Evolutionary conservation across 2,329 filamentous ascomycete genomes (phyloP), one percentile per base, ranked within the genome.

Genomic region (Elsinoe australis): DNA sequence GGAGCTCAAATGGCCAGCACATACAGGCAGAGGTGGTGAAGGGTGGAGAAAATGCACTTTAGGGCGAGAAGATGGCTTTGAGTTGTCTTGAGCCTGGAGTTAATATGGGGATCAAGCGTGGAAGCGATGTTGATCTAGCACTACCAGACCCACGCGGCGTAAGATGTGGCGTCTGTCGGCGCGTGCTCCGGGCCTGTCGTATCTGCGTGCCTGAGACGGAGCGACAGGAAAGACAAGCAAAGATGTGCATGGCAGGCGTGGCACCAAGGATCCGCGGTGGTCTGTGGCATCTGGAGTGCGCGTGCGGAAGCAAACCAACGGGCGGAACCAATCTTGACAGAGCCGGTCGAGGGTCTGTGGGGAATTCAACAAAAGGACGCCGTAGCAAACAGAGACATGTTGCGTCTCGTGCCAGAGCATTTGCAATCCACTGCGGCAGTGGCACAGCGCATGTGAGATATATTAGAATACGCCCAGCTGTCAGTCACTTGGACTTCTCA

Each of bases 161-260:
- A 28, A 10, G 38, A n/a, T n/a, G 38, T 24, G 38, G 38, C 38
- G 35, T 39, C 36, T 24, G 34, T 35, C 14, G 36, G 21, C 21
- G 35, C 35, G 35, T 38, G n/a, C n/a, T n/a, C n/a, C n/a, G n/a
- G n/a, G n/a, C n/a, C 35, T 38, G 35, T 38, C 35, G 35, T 28
- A 24, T 42, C 24, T 42, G 38, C 38, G 38, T 26, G 39, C 39
- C 39, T 32, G 39, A 44, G 39, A 44, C 39, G 31, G 28, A 44
- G 8, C 39, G 19, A 41, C 21, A 32, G 21, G 21, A 10, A 32
- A 31, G n/a, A 12, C 7, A 18, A 32, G 39, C 26, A 29, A 44
- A 32, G 39, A 44, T 41, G 28, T 19, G 28, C 39, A 44, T 12
- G 24, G 10, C 26, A 29, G 26, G 39, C 12, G 8, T n/a, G n/a